Base-by-base conservation (phyloP, 2,329 filamentous ascomycete species). In the Cordyceps militaris region DNA sequence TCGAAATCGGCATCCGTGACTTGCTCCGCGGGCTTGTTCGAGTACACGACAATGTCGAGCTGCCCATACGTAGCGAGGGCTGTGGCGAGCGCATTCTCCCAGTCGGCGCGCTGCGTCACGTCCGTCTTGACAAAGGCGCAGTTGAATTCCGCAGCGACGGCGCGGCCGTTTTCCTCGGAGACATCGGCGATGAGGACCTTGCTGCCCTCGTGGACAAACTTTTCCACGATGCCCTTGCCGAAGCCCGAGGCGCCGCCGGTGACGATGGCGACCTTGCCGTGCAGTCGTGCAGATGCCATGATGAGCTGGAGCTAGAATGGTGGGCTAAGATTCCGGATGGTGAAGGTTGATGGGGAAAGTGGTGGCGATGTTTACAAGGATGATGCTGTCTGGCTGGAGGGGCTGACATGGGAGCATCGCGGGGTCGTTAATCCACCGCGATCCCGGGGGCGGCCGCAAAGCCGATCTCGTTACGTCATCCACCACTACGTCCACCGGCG, bases 1-100 rank as follows among this genome's bases (percentile, higher is more conserved):
- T 88, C 83, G 60, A 86, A 89, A 49, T 89, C 86, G 4, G 76
- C 74, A 55, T 87, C 83, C 0, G 83, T 85, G 2, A 88, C 86
- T 0, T 84, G 76, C 28, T 78, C 70, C 0, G 85, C 87, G 1
- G 84, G 77, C 73, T 85, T 85, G 65, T 85, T 86, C 13, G 66
- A 62, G 66, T 86, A 86, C 1, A 86, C 73, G 14, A 85, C 73
- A 19, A 82, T 74, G 61, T 86, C 82, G 36, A 86, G 68, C 30
- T 74, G 71, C 1, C 80, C 80, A 59, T 73, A 82, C 26, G 70
- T 70, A 5, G 73, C 70, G 3, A 81, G 61, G 0, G 76, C 73
- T 24, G 72, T 68, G 49, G 74, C 67, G 16, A 85, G 69, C 6
- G 82, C 64, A 0, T 61, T 62, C 60, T 79, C 73, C 83, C 83